Evolutionary conservation across 106 monocot species (phyloP).

Genomic region (Platanthera guangdongensis): DNA sequence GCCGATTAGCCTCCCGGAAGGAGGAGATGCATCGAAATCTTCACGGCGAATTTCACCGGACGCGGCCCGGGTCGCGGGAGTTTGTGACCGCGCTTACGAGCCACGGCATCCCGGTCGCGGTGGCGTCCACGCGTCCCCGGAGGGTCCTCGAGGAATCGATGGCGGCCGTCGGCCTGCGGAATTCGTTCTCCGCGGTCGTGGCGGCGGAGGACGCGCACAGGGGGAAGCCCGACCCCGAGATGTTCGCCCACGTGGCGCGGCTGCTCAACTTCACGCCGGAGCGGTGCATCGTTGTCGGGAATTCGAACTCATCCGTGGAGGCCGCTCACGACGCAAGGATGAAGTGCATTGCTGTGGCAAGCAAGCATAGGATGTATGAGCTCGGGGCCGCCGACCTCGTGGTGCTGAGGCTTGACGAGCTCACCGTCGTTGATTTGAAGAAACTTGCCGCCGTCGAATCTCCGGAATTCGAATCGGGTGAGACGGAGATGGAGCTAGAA

Average conservation of each 20-base stretch:
- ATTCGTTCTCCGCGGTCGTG: slow-evolving; percentile 44
- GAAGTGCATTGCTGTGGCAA: slow-evolving; percentile 93
- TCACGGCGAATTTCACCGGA: slow-evolving; percentile 40
- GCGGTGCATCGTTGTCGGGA: slow-evolving; percentile 90
- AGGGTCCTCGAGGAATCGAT: slow-evolving; percentile 54
- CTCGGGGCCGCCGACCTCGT: slow-evolving; percentile 80
- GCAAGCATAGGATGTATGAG: slow-evolving; percentile 76
- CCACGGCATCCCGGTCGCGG: slow-evolving; percentile 72
- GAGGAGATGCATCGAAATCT: slow-evolving; percentile 58
- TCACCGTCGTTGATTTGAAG: slow-evolving; percentile 83
- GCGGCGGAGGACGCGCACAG: slow-evolving; percentile 80
- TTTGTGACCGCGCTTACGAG: slow-evolving; percentile 55
- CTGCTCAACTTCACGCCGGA: slow-evolving; percentile 72
- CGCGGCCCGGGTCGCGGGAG: slow-evolving; percentile 59
- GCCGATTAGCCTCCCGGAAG: slow-evolving; percentile 54
- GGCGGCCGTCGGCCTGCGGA: slow-evolving; percentile 44
- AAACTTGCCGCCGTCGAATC: slow-evolving; percentile 68
- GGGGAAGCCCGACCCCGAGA: slow-evolving; percentile 95
- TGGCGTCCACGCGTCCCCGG: slow-evolving; percentile 64
- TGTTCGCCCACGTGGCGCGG: slow-evolving; percentile 77
- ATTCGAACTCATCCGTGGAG: slow-evolving; percentile 85
- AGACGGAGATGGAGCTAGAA: slow-evolving; percentile 57
- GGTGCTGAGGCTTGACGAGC: slow-evolving; percentile 61
- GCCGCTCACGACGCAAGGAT: slow-evolving; percentile 85
- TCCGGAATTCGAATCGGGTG: slow-evolving; percentile 48